Base-by-base conservation (phyloP, 129 eudicot species). In the Pulicaria dysenterica region DNA sequence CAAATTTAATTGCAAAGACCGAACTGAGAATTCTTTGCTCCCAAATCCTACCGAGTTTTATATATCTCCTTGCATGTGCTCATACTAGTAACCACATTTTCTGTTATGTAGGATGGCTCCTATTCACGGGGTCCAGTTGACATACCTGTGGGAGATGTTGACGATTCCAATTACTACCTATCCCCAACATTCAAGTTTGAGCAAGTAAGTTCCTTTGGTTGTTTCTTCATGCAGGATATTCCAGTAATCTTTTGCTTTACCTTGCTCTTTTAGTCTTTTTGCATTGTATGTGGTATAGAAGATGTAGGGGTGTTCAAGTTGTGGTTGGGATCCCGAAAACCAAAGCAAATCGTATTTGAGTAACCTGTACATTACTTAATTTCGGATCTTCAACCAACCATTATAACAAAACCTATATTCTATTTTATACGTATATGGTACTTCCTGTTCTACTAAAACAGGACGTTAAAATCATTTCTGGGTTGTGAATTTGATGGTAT, bases 61-160 rank as follows among this genome's bases (percentile, higher is more conserved):
- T 47, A 8, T 36, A n/a, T 54, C 9, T 42, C 10, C 16, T 48
- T 60, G n/a, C 13, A 8, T 37, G 7, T 65, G 69, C 48, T 38
- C 39, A 50, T 50, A 47, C 8, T 7, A 6, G 49, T 41, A 34
- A 74, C 64, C 36, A 74, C 9, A 51, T 40, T 10, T 19, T 31
- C 57, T 72, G 51, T 66, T 80, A 72, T 83, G 62, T 78, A 93
- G 98, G 98, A 95, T 82, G 99, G 99, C 39, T 95, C 99, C 67
- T 95, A 95, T 80, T 95, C 99, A 60, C 81, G 97, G 78, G 99
- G 99, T 49, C 97, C 97, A 24, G 90, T 95, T 78, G 91, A 88
- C 67, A 83, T 95, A 85, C 99, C 96, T 31, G 87, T 95, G 64
- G 91, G 86, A 70, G 96, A 84, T 79, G 82, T 62, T 43, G 76